Conservation (phyloP, 768 basidiomycete genomes). For the Tulasnella calospora region DNA sequence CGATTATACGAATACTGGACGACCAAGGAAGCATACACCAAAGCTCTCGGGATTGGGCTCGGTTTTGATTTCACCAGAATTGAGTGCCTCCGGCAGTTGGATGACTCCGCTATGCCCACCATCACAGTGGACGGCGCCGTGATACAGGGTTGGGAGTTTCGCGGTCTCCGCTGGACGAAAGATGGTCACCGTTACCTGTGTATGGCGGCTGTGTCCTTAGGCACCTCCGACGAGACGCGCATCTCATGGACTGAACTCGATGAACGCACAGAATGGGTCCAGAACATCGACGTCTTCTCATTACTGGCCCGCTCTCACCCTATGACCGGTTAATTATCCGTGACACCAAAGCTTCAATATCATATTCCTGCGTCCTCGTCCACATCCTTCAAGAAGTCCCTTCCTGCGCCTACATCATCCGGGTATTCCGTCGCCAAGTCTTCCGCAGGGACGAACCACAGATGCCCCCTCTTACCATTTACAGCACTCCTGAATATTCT, state of each 20-base stretch:
- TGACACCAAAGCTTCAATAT: not conserved
- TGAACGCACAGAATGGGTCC: not conserved
- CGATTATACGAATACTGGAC: constrained; percentile 83
- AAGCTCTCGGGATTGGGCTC: constrained; percentile 76
- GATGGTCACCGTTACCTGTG: constrained; percentile 1
- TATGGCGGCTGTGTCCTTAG: not conserved
- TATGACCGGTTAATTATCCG: not conserved
- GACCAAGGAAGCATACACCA: constrained; percentile 86
- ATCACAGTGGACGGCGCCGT: constrained; percentile 5
- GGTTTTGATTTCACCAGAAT: constrained; percentile 77
- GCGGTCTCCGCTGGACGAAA: not conserved
- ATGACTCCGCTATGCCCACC: not conserved
- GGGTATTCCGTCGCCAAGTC: not conserved
- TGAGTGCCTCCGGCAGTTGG: constrained; percentile 43
- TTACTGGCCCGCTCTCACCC: not conserved
- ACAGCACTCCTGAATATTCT: not conserved
- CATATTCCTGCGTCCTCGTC: not conserved
- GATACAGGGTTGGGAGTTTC: constrained; percentile 14
- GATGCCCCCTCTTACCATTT: not conserved
- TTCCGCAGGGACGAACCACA: constrained; percentile 5
- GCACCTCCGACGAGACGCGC: not conserved
- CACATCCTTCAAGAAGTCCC: not conserved
- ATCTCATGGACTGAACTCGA: constrained; percentile 11
- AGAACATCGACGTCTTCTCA: not conserved
- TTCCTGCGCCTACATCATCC: not conserved